Percentiles rank a stretch among this genome's conserved stretches.
Conservation (phyloP, 306 rosid genomes). For the Cicer yamashitae region DNA sequence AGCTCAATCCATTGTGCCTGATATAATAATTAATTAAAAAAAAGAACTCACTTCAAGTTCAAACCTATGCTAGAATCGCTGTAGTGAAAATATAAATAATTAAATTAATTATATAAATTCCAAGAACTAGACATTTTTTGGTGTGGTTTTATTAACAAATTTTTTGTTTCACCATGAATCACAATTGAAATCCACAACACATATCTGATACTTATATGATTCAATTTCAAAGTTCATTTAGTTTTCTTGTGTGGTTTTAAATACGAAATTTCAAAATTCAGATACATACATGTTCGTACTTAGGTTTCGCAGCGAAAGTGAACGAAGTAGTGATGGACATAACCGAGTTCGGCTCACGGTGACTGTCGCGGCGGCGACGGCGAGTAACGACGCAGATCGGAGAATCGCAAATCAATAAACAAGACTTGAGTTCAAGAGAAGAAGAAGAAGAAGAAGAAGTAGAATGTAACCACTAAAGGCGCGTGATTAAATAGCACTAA, state of each 20-base stretch:
- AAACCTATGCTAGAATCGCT: too few species aligned
- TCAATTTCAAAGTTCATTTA: conserved; percentile 2
- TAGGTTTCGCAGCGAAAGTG: not conserved
- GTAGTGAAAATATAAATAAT: not conserved
- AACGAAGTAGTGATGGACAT: too few species aligned
- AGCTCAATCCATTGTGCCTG: conserved; percentile 74
- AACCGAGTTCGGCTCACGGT: not conserved
- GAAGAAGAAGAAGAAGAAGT: not conserved
- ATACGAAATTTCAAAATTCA: conserved; percentile 14
- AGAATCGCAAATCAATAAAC: conserved; percentile 9
- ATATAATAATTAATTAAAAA: conserved; percentile 5
- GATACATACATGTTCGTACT: not conserved
- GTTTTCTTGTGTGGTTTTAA: not conserved
- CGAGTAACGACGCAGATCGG: conserved; percentile 30
- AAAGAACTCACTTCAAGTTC: not conserved
- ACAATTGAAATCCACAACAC: conserved; percentile 8
- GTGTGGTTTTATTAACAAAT: not conserved
- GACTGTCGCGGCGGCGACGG: conserved; percentile 8
- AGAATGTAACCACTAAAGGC: not conserved
- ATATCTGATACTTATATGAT: conserved; percentile 9
- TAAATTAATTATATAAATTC: not conserved
- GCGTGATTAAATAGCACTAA: conserved; percentile 6
- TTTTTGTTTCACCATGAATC: not conserved
- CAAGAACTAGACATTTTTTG: not conserved
- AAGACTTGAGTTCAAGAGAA: not conserved